phyloP scores from a whole-genome alignment of 2,329 filamentous ascomycete genomes.

The Fusarium ambrosium region DNA sequence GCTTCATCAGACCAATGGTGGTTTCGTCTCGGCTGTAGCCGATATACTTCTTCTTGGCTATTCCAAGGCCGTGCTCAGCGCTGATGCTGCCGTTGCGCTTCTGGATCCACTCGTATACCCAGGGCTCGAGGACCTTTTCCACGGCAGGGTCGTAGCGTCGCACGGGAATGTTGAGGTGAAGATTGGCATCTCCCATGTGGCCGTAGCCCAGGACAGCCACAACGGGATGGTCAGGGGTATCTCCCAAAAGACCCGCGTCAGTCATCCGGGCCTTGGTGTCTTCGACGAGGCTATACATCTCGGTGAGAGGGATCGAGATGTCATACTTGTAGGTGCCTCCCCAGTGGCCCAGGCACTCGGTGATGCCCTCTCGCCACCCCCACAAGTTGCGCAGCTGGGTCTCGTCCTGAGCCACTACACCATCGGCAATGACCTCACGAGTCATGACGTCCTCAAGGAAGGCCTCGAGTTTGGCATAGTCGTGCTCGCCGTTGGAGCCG shows the following conservation, averaged over 20 bases:
- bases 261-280: conserved; percentile 82
- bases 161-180: conserved; percentile 92
- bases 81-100: conserved; percentile 93
- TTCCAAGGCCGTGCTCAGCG: conserved; percentile 92
- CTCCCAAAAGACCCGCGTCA: conserved; percentile 81
- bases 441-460: conserved; percentile 95
- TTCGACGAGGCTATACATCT: conserved; percentile 91
- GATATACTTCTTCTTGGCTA: conserved; percentile 97
- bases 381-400: conserved; percentile 89
- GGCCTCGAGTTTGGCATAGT: conserved; percentile 88
- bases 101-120: conserved; percentile 96
- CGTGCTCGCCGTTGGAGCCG: conserved; percentile 93
- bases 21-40: conserved; percentile 91
- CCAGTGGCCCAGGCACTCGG: conserved; percentile 88
- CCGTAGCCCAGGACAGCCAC: conserved; percentile 95
- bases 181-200: conserved; percentile 97
- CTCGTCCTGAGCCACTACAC: conserved; percentile 92
- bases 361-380: conserved; percentile 93
- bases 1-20: conserved; percentile 92
- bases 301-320: conserved; percentile 88
- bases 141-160: conserved; percentile 88
- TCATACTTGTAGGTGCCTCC: conserved; percentile 99
- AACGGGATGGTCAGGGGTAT: conserved; percentile 81
- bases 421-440: conserved; percentile 87
- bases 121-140: conserved; percentile 90